Conservation (phyloP, 2,329 filamentous ascomycete genomes). For the Corinectria fuckeliana region DNA sequence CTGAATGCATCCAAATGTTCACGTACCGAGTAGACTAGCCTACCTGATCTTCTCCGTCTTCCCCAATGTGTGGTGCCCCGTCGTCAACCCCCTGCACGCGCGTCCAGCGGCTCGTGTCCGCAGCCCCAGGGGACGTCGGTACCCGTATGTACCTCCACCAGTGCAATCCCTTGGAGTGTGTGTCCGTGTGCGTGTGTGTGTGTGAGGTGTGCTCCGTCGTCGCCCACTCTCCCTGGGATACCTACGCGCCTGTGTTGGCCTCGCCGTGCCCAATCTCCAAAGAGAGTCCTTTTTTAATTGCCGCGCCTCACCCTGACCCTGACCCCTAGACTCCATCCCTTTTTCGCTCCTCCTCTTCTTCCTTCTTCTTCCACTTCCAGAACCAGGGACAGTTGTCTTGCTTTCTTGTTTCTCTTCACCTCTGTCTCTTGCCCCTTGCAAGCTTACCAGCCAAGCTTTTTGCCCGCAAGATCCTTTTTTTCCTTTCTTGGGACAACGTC, state of each 20-base stretch:
- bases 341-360: slow-evolving; percentile 24
- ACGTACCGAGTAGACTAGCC: not conserved
- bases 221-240: not conserved
- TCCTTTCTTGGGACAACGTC: slow-evolving; percentile 30
- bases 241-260: not conserved
- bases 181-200: slow-evolving; percentile 24
- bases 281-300: slow-evolving; percentile 41
- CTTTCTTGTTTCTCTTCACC: slow-evolving; percentile 29
- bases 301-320: slow-evolving; percentile 39
- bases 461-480: slow-evolving; percentile 41
- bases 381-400: slow-evolving; percentile 17
- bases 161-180: slow-evolving; percentile 17
- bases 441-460: slow-evolving; percentile 19
- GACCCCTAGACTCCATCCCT: slow-evolving; percentile 22
- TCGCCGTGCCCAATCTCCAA: slow-evolving; percentile 39
- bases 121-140: slow-evolving; percentile 12
- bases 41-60: slow-evolving; percentile 8
- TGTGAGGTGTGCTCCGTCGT: slow-evolving; percentile 1
- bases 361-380: slow-evolving; percentile 26
- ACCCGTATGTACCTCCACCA: slow-evolving; percentile 28
- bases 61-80: slow-evolving; percentile 18
- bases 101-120: slow-evolving; percentile 30
- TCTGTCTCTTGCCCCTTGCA: slow-evolving; percentile 26
- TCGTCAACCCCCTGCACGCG: slow-evolving; percentile 30
- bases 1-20: slow-evolving; percentile 30